Base-by-base conservation (phyloP, 768 basidiomycete species). In the Saitozyma sp. region DNA sequence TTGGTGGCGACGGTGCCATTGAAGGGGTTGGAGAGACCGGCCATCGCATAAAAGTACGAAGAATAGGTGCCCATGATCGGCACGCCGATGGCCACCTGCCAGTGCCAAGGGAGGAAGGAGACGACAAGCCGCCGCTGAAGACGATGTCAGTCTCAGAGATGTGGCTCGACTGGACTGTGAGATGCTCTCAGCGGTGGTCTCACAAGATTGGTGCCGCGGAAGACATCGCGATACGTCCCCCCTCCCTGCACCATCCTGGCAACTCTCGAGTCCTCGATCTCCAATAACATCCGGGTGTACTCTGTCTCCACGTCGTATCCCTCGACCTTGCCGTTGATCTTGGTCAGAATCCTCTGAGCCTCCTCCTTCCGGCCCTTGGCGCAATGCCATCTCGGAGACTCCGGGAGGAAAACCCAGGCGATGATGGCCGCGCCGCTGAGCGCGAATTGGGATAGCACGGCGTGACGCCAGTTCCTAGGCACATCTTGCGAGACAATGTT, bases 11-110 rank as follows among this genome's bases (percentile, higher is more conserved):
- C 56, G 40, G 62, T 58, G 16, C 50, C 63, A 14, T 61, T 29
- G 60, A 70, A 62, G 6, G 69, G 62, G 6, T 70, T 58, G 13
- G 42, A 50, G 9, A 63, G 56, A 14, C 65, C 65, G 7, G 69
- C 69, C 9, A 58, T 41, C 29, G 55, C 51, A 58, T 67, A 70
- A 55, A 70, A 70, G 56, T 59, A 61, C 16, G 62, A 29, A n/a
- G 54, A 58, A 48, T 66, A 64, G 40, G 55, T 62, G 51, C 29
- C 29, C 9, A 57, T n/a, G 56, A 57, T 46, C 11, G 56, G 43
- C 20, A 29, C 29, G 9, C 56, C 56, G 56, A 46, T 16, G 43
- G 43, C 46, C 17, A 46, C 20, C 45, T 57, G 56, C 9, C 40
- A 37, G 14, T n/a, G 37, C 13, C 46, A 39, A 6, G 56, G 56